A percentile compares a stretch with the other conserved stretches of the same genome.
These are phyloP conservation scores for Rhodotorula diobovata DNA, from an alignment of 768 basidiomycete species.

Conservation along the genomic window DNA sequence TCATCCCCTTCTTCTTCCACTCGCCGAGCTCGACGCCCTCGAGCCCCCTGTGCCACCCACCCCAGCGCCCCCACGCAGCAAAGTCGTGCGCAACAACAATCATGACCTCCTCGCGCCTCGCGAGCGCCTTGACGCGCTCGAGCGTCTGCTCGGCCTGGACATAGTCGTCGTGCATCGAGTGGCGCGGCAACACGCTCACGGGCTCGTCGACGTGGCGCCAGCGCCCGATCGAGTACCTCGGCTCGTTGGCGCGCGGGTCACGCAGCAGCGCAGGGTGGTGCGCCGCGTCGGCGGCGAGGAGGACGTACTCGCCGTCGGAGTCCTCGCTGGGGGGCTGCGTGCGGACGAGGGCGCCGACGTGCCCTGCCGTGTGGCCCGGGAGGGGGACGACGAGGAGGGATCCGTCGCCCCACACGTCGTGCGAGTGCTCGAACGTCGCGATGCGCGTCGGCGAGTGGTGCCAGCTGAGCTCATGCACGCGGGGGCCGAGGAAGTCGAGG, in stretches of 20 bases:
- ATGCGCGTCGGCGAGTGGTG: conserved; percentile 8
- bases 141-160: conserved; percentile 14
- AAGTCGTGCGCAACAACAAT: conserved; percentile 31
- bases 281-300: conserved; percentile 31
- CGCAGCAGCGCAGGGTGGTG: conserved; percentile 21
- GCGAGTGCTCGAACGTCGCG: conserved; percentile 23
- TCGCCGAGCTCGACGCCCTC: conserved; percentile 84
- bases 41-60: conserved; percentile 26
- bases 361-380: conserved; percentile 28
- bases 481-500: background rate
- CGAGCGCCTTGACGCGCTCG: conserved; percentile 22
- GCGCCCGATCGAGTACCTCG: conserved; percentile 1
- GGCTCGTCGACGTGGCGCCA: conserved; percentile 10
- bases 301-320: conserved; percentile 23
- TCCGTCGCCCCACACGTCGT: conserved; percentile 34
- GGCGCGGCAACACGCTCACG: background rate
- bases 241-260: background rate
- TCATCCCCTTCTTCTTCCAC: conserved; percentile 80
- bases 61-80: conserved; percentile 34
- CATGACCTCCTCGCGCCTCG: conserved; percentile 19
- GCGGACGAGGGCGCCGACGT: conserved; percentile 29
- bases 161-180: conserved; percentile 29
- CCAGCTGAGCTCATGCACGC: conserved; percentile 19
- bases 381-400: conserved; percentile 13
- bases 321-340: no score